These are phyloP conservation scores for Zygoascus meyerae DNA, from an alignment of 1,139 yeast species.

Conservation along the genomic window DNA sequence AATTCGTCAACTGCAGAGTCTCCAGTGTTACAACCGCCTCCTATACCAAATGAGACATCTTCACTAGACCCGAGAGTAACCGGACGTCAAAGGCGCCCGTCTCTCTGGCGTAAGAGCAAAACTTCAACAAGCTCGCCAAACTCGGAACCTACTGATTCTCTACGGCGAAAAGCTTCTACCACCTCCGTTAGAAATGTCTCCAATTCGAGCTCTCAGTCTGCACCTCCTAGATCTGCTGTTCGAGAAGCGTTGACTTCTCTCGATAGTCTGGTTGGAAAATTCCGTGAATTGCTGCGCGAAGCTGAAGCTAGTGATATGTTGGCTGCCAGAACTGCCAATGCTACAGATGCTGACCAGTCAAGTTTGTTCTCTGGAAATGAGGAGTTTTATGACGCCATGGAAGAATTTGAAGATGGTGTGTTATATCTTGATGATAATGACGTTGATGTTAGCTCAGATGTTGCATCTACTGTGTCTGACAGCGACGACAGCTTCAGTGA, in stretches of 20 bases:
- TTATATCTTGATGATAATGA: conserved; percentile 29
- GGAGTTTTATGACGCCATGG: conserved; percentile 67
- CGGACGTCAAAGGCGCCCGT: conserved; percentile 13
- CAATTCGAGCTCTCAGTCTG: not conserved
- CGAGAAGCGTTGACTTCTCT: conserved; percentile 3
- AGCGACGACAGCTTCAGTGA: conserved; percentile 19
- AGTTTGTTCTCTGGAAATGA: conserved; percentile 36
- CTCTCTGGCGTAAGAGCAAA: conserved; percentile 21
- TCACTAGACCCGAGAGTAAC: not conserved
- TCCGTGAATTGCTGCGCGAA: conserved; percentile 1
- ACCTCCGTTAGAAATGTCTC: no score
- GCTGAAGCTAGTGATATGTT: conserved; percentile 1
- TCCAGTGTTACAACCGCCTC: not conserved
- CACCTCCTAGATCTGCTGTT: conserved; percentile 1
- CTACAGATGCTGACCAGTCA: conserved; percentile 3
- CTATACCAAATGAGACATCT: not conserved
- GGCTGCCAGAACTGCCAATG: not conserved
- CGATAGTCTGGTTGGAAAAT: conserved; percentile 3
- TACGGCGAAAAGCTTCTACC: no score
- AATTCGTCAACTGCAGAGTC: conserved; percentile 11
- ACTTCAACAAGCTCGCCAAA: no score
- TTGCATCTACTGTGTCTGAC: conserved; percentile 18
- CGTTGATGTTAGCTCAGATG: conserved; percentile 18
- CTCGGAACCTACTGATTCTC: no score
- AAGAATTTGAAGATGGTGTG: conserved; percentile 37